Base-by-base conservation (phyloP, 2,329 filamentous ascomycete species). In the Lachnellula occidentalis region DNA sequence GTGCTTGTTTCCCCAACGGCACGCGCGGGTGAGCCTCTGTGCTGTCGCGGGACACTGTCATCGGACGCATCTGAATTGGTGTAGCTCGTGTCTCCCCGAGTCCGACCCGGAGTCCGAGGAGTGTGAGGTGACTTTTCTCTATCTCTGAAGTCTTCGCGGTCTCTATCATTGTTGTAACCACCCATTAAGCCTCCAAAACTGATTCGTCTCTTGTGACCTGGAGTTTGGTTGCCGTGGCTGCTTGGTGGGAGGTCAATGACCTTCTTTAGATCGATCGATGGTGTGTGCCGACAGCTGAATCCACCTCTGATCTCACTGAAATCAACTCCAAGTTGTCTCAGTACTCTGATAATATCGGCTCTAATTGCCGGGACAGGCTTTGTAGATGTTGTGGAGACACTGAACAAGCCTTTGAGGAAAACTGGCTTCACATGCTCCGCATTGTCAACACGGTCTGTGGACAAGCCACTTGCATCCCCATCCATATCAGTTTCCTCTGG, bases 381-480 rank as follows among this genome's bases (percentile, higher is more conserved):
- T 67, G 86, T 94, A 55, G 91, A 96, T 6, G 94, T 99, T 0
- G 94, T 99, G 4, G 90, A 95, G 51, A 97, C 94, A 66, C 92
- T 97, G 74, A 99, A 97, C 17, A 99, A 78, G 4, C 94, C 94
- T 72, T 97, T 99, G 54, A 99, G 81, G 70, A 88, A 97, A 3
- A 97, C 94, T 0, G 94, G 94, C 70, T 96, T 96, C 51, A 92
- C 86, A 57, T 92, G 82, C 62, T 95, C 90, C 5, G 87, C 85
- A 62, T 82, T 84, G 58, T 83, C 79, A 9, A 86, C 70, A 22
- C 80, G 74, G 41, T 86, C 83, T 2, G 78, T 82, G 8, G 83
- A 86, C 27, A 78, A 71, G 3, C 81, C 80, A 55, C 81, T 85
- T 34, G 76, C 76, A 55, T 83, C 80, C 17, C 79, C 82, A 54